Conservation (phyloP, 1,284 basidiomycete genomes). For the Tilletia setariae region DNA sequence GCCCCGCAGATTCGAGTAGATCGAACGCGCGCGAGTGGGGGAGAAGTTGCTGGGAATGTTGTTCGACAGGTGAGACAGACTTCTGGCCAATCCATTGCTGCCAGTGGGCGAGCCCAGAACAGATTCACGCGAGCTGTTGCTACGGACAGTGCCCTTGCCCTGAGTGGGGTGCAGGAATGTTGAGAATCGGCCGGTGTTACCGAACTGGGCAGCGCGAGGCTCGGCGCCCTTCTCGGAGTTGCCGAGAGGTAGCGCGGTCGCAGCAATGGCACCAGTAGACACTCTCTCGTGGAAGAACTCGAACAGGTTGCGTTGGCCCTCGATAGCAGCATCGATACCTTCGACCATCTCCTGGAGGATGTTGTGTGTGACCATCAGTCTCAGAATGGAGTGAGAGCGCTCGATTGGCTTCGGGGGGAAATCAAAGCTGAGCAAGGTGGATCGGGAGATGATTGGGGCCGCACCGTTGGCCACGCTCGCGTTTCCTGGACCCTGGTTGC, state of each 20-base stretch:
- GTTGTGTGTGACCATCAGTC: conserved; percentile 82
- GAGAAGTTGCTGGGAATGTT: neutral
- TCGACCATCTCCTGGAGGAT: conserved; percentile 77
- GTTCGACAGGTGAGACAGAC: neutral
- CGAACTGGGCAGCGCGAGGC: conserved; percentile 7
- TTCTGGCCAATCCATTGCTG: neutral
- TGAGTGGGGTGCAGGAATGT: conserved; percentile 19
- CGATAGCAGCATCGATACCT: conserved; percentile 78
- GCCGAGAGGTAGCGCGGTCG: neutral
- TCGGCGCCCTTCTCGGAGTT: neutral
- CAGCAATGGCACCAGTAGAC: conserved; percentile 19
- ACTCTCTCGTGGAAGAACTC: conserved; percentile 63
- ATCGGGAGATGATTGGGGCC: conserved; percentile 36
- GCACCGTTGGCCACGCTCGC: conserved; percentile 25
- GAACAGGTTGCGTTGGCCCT: conserved; percentile 80
- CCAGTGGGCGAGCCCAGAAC: neutral
- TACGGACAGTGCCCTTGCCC: conserved; percentile 24
- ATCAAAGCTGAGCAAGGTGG: conserved; percentile 58
- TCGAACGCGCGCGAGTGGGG: neutral
- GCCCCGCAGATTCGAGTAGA: neutral
- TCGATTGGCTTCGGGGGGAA: conserved; percentile 65
- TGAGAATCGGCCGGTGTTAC: neutral
- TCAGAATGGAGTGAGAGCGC: conserved; percentile 72
- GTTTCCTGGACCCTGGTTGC: conserved; percentile 54
- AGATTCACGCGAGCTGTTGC: conserved; percentile 26